A percentile compares a stretch with the other conserved stretches of the same genome.
These are phyloP conservation scores for Magnaporthiopsis incrustans DNA, from an alignment of 2,329 filamentous ascomycete species.

Conservation along the genomic window DNA sequence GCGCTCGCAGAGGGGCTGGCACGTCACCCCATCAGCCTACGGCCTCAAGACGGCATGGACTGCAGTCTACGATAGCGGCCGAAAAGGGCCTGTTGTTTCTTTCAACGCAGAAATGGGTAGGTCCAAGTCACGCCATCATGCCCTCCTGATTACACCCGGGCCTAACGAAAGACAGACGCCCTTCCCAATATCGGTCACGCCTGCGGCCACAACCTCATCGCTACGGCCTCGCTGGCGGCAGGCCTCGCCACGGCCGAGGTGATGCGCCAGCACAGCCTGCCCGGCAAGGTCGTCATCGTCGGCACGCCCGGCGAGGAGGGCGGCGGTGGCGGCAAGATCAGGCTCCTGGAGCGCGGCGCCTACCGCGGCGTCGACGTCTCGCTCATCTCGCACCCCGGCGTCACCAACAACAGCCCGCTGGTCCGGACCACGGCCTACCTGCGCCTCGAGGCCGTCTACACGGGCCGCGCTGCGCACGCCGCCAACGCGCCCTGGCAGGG, in stretches of 20 bases:
- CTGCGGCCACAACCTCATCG: conserved; percentile 48
- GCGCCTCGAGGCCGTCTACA: conserved; percentile 41
- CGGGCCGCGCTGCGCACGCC: conserved; percentile 46
- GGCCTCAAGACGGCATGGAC: conserved; percentile 44
- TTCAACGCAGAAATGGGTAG: conserved; percentile 40
- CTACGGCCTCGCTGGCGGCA: conserved; percentile 36
- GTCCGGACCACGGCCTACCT: conserved; percentile 44
- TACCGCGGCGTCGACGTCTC: conserved; percentile 30
- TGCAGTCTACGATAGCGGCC: conserved; percentile 38
- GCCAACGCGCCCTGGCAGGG: conserved; percentile 56
- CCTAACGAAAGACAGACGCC: conserved; percentile 30
- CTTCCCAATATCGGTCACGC: conserved; percentile 43
- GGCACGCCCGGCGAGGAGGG: conserved; percentile 46
- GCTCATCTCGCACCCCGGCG: conserved; percentile 34
- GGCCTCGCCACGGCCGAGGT: conserved; percentile 38
- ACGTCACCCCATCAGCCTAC: conserved; percentile 42
- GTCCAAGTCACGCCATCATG: not conserved
- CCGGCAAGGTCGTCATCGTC: conserved; percentile 37
- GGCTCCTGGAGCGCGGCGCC: conserved; percentile 33
- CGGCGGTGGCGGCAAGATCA: conserved; percentile 40
- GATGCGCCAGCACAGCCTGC: conserved; percentile 30
- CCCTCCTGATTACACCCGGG: not conserved
- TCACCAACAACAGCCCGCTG: conserved; percentile 34
- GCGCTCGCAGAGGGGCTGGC: conserved; percentile 31
- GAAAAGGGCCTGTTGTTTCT: conserved; percentile 35